Evolutionary conservation across 768 basidiomycete genomes (phyloP), one percentile per base, ranked within the genome.

Genomic region (Termitomyces titanicus): DNA sequence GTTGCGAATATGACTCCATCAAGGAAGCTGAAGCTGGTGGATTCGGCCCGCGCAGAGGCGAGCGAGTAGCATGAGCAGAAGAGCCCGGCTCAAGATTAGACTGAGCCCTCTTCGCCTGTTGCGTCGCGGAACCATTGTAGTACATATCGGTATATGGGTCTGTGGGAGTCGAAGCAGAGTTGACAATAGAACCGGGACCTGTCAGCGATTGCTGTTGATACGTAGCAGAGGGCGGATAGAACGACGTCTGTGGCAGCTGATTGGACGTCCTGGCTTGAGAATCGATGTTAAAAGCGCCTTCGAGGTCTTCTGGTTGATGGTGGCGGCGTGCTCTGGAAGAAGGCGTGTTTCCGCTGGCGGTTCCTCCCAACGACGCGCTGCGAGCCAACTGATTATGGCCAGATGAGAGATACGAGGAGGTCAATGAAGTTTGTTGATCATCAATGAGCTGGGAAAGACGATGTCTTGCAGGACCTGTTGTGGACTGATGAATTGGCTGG

Each of bases 1-100:
- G 88, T 56, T 82, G 85, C 52, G 84, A 77, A 67, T 89, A 90
- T 29, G 85, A 83, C 68, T 90, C 88, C 61, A 89, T 75, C 43
- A 85, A 74, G n/a, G 71, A 62, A 51, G 76, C 65, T 43, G 78
- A 75, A 55, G 65, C 73, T 42, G 78, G 70, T 13, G 75, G 71
- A 61, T 80, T 81, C 55, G 73, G 73, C 22, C 77, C 65, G 47
- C 86, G 80, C 61, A 86, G 78, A 42, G 89, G 88, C 18, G 88
- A 89, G 59, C 86, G 80, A 51, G 71, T 70, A 17, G 77, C 75
- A 54, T 79, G 80, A 60, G 74, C 70, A 44, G 80, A 73, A 45
- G 77, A 69, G 49, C 67, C 79, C 38, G 74, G 61, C 63, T 85
- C 84, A 62, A 80, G 83, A 39, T 75, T 76, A 17, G 80, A 76